Evolutionary conservation across 2,329 filamentous ascomycete genomes (phyloP), one percentile per base, ranked within the genome.

Genomic region (Nectriaceae sp.): DNA sequence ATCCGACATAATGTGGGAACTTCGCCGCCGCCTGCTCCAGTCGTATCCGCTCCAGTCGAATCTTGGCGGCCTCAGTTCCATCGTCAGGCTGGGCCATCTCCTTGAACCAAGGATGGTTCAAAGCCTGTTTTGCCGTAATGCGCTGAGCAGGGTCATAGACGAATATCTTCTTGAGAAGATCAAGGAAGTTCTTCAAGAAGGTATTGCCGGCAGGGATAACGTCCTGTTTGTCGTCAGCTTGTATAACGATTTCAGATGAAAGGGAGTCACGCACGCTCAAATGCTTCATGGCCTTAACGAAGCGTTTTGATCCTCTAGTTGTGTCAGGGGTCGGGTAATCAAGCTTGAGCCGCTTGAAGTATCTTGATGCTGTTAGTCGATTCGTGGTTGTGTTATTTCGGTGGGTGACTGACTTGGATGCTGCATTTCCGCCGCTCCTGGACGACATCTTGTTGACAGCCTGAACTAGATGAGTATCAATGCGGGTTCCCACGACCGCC

Each of bases 201-300:
- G 72, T 72, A 51, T 71, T 84, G 54, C 73, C 82, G 4, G 73
- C 71, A 0, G 83, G 84, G 35, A 87, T 85, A 44, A 87, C 86
- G 52, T 87, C 83, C 84, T 87, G 36, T 11, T 33, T 3, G 8
- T 4, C 29, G 35, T 59, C 22, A 57, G 54, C 11, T 10, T 4
- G 5, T 29, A 38, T 18, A 26, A 4, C 2, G 11, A 6, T n/a
- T 36, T 6, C 8, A 19, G 33, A 36, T 11, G 8, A 5, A n/a
- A 16, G 8, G 16, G 16, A 21, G 18, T 40, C 5, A 70, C 80
- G 55, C 71, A 88, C 84, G 51, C 79, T 74, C 21, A 88, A 70
- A 46, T 75, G 76, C 66, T 87, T 88, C 85, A 88, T 88, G n/a
- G 83, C 84, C 65, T 84, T 84, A 11, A 88, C 85, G 60, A 87